A percentile compares a stretch with the other conserved stretches of the same genome.
phyloP scores from a whole-genome alignment of 805 yeast genomes.

The Candida gorgasii region DNA sequence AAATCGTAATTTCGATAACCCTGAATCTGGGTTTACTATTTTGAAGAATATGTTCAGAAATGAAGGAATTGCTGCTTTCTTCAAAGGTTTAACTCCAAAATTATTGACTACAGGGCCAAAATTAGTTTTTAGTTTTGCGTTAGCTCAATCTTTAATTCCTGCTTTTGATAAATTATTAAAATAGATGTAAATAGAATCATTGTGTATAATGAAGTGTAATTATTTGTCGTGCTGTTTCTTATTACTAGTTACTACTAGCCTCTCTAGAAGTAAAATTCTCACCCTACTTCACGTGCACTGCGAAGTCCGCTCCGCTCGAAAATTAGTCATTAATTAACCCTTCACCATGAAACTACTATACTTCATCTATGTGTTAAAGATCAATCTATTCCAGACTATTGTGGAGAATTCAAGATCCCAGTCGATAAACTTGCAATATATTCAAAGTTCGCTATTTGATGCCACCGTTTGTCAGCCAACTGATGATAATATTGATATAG shows the following conservation, averaged over 20 bases:
- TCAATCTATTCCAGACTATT: constrained; percentile 37
- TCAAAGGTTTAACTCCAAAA: constrained; percentile 96
- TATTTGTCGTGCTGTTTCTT: too few species aligned
- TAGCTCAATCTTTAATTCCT: constrained; percentile 96
- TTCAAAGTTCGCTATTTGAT: constrained; percentile 31
- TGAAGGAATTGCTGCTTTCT: constrained; percentile 88
- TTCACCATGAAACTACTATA: constrained; percentile 33
- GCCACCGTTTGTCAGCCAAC: constrained; percentile 18
- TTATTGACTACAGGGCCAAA: constrained; percentile 97
- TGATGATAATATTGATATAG: constrained; percentile 15
- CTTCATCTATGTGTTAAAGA: constrained; percentile 36
- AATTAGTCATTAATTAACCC: background rate
- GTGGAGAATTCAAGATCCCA: constrained; percentile 34
- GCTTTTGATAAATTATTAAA: constrained; percentile 78
- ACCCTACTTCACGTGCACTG: too few species aligned
- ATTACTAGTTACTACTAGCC: too few species aligned
- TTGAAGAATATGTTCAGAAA: constrained; percentile 89
- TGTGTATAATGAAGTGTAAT: constrained; percentile 7
- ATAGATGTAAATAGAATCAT: background rate
- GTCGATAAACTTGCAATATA: constrained; percentile 30
- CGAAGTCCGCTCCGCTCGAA: constrained; percentile 1
- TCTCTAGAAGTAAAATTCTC: too few species aligned
- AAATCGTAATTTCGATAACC: constrained; percentile 92
- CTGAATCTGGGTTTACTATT: constrained; percentile 90
- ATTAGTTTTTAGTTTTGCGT: constrained; percentile 95